Evolutionary conservation across 164 flowering plant genomes (phyloP).

Genomic region (Taxillus chinensis): DNA sequence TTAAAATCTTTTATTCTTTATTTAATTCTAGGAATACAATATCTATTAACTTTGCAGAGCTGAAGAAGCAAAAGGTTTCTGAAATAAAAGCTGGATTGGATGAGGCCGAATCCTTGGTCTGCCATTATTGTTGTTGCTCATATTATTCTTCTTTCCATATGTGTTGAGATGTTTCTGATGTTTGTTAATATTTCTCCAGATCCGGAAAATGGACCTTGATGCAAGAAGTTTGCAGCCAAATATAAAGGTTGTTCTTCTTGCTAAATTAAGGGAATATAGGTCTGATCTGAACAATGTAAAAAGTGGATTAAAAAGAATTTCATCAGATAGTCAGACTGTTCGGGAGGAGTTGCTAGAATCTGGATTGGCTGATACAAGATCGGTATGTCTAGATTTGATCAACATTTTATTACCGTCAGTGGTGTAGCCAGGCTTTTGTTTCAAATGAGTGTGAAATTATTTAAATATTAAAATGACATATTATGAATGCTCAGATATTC

Average conservation of each 20-base stretch:
- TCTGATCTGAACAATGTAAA: conserved; percentile 81
- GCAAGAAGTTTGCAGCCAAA: conserved; percentile 88
- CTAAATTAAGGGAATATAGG: conserved; percentile 80
- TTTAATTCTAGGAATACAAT: no score
- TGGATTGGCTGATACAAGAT: conserved; percentile 72
- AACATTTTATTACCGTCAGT: not conserved
- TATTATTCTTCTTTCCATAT: not conserved
- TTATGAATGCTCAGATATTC: no score
- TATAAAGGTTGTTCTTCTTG: conserved; percentile 71
- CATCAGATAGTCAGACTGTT: conserved; percentile 44
- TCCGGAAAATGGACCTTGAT: conserved; percentile 85
- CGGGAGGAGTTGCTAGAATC: conserved; percentile 84
- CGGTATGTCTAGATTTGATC: conserved; percentile 29
- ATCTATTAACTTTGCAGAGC: conserved; percentile 35
- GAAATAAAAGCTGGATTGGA: conserved; percentile 65
- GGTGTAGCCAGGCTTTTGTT: not conserved
- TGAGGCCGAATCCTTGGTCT: conserved; percentile 79
- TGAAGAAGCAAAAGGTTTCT: conserved; percentile 67
- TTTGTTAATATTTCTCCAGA: conserved; percentile 25
- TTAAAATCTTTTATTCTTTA: no score
- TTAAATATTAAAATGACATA: not conserved
- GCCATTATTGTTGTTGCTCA: not conserved
- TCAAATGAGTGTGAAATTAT: not conserved
- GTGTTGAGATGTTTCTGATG: not conserved
- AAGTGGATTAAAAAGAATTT: conserved; percentile 58